Conservation (phyloP, 179 eudicot genomes). For the Silene noctiflora region DNA sequence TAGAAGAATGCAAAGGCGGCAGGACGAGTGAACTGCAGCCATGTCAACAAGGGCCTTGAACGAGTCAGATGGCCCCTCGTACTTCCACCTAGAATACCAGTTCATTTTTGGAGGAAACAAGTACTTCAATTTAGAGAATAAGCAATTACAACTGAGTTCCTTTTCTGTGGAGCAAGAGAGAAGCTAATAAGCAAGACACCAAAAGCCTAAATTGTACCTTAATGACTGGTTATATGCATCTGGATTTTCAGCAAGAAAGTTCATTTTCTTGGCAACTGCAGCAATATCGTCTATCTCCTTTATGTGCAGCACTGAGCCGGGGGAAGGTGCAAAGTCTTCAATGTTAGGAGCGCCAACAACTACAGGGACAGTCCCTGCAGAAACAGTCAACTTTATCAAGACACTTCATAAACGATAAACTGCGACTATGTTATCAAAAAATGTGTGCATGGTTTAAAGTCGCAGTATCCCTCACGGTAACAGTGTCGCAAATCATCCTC, state of each 20-base stretch:
- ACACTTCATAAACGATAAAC: background rate
- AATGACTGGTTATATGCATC: constrained; percentile 73
- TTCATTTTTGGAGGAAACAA: background rate
- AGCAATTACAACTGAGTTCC: background rate
- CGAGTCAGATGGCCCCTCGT: constrained; percentile 86
- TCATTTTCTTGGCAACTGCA: constrained; percentile 75
- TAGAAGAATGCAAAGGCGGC: constrained; percentile 79
- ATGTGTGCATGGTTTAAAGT: too few species aligned
- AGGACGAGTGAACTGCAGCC: constrained; percentile 98
- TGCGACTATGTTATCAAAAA: too few species aligned
- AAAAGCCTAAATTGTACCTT: constrained; percentile 37
- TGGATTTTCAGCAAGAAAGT: constrained; percentile 65
- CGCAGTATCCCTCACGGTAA: too few species aligned
- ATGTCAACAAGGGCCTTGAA: constrained; percentile 94
- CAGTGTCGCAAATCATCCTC: too few species aligned
- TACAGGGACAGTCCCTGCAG: constrained; percentile 75
- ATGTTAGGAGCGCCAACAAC: constrained; percentile 97
- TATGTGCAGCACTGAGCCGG: constrained; percentile 66
- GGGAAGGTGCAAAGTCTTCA: constrained; percentile 84
- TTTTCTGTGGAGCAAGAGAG: background rate
- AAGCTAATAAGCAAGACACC: background rate
- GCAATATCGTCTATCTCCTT: constrained; percentile 60
- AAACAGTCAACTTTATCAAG: background rate
- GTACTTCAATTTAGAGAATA: background rate
- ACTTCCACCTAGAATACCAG: constrained; percentile 68